Conservation (phyloP, 148 eudicot genomes). For the Vaccinium vitisidaea region DNA sequence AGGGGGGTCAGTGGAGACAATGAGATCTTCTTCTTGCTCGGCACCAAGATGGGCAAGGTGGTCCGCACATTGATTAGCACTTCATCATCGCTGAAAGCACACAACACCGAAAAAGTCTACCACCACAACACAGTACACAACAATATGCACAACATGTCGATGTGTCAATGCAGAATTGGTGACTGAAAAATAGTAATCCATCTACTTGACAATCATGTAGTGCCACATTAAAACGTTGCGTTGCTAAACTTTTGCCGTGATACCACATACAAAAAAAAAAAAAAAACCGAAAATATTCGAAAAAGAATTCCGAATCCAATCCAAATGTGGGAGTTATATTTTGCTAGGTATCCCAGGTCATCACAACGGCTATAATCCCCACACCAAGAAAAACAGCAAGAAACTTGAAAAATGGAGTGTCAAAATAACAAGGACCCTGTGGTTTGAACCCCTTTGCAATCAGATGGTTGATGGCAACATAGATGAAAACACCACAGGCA, state of each 20-base stretch:
- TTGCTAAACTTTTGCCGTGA: not conserved
- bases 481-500: conserved; percentile 74
- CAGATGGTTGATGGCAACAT: conserved; percentile 78
- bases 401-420: conserved; percentile 63
- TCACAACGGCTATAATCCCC: conserved; percentile 57
- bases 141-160: not conserved
- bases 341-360: conserved; percentile 56
- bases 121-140: not conserved
- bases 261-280: not conserved
- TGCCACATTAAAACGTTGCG: not conserved
- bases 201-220: not conserved
- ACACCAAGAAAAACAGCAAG: conserved; percentile 62
- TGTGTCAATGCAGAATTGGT: not conserved
- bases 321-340: not conserved
- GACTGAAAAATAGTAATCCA: not conserved
- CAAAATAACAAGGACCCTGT: conserved; percentile 37
- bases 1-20: too few relatives aligned
- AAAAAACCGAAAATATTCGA: not conserved
- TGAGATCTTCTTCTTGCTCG: too few relatives aligned
- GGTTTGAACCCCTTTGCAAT: conserved; percentile 75
- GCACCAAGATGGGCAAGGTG: too few relatives aligned
- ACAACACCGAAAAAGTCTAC: not conserved
- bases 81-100: not conserved
- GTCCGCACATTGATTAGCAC: too few relatives aligned
- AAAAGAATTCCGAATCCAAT: not conserved